phyloP scores from a whole-genome alignment of 805 yeast species.

The Metschnikowia borealis region DNA sequence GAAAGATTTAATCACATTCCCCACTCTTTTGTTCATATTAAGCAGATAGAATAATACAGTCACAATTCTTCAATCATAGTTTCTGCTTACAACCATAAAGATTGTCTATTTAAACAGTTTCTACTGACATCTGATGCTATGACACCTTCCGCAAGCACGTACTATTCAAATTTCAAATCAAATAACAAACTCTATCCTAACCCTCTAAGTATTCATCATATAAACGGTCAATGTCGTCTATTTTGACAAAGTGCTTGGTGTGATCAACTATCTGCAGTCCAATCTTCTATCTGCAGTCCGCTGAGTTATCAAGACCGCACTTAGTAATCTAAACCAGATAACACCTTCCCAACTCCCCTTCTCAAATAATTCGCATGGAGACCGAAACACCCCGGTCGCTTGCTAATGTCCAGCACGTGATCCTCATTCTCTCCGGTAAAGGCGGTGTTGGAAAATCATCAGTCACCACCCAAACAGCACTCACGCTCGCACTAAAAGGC shows the following conservation, averaged over 20 bases:
- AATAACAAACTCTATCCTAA: too few species aligned
- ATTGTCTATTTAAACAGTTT: too few species aligned
- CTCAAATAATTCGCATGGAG: background rate
- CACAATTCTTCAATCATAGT: too few species aligned
- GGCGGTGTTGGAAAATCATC: constrained; percentile 98
- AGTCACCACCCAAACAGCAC: constrained; percentile 88
- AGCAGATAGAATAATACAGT: too few species aligned
- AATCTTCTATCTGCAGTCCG: background rate
- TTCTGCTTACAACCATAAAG: too few species aligned
- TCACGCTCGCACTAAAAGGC: constrained; percentile 69
- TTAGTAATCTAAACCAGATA: background rate
- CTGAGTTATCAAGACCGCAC: background rate
- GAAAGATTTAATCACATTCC: too few species aligned
- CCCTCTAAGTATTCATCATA: too few species aligned
- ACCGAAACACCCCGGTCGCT: constrained; percentile 30
- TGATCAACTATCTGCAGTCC: background rate
- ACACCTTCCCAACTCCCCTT: background rate
- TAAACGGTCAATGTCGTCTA: background rate
- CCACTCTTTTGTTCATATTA: too few species aligned
- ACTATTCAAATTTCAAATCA: too few species aligned
- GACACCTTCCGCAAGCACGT: too few species aligned
- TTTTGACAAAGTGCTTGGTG: background rate
- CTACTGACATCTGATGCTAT: too few species aligned
- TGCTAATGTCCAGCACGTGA: constrained; percentile 63
- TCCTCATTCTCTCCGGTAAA: constrained; percentile 85